Evolutionary conservation across 2,329 filamentous ascomycete species (phyloP), one percentile per base, ranked within the genome.

Genomic region (Cladosporium sp.): DNA sequence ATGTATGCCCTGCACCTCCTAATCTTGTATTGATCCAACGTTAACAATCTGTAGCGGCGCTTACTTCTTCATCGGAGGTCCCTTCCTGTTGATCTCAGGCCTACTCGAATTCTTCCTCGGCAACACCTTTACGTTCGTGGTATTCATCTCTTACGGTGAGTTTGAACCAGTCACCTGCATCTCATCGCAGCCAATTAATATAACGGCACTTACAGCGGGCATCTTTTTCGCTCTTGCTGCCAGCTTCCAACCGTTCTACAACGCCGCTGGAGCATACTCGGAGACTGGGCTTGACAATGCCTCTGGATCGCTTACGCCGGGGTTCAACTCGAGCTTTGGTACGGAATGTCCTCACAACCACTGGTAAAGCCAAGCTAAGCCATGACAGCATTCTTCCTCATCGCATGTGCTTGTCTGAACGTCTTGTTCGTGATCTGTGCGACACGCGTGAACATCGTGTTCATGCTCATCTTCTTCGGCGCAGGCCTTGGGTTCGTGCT

Each of bases 51-150:
- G 8, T 65, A 70, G 67, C 28, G 75, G 72, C 67, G 72, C 73
- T 38, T 75, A 74, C 70, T 77, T 73, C 67, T 77, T 77, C 67
- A 74, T 79, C 57, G 76, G 76, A 52, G 76, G 76, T 51, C 65
- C 77, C 18, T 71, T 78, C 10, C 72, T 78, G 70, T 65, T 75
- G n/a, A 49, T 78, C 51, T 74, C 73, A 21, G 71, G 72, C n/a
- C 63, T 78, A 15, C 72, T 76, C 34, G 76, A 78, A 60, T 78
- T 77, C 60, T 61, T 79, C 51, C 68, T 78, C 26, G 76, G 76
- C 55, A 78, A 78, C 34, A 75, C 72, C 6, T 73, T 74, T 51
- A 68, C 72, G 12, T 74, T 71, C 30, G 67, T 75, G 49, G 72
- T 74, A 8, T 75, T 75, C 44, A 32, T 70, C 63, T 68, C 66